Conservation (phyloP, 1,139 yeast genomes). For the Geotrichum siamense region DNA sequence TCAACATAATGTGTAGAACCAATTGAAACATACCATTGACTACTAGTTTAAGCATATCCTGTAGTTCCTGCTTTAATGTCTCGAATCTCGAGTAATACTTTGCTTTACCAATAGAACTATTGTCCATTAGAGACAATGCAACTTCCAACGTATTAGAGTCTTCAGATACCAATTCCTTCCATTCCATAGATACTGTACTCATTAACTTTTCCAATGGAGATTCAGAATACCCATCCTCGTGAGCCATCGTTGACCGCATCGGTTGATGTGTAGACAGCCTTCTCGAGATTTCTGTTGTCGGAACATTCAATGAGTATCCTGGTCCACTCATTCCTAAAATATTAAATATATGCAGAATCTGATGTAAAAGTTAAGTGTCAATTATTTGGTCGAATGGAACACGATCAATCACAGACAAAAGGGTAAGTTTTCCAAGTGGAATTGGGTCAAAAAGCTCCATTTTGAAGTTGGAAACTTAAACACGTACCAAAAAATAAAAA, state of each 20-base stretch:
- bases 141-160: constrained; percentile 73
- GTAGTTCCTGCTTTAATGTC: constrained; percentile 50
- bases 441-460: too few relatives aligned
- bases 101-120: constrained; percentile 82
- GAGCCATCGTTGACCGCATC: background rate
- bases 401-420: too few relatives aligned
- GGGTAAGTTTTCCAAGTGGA: too few relatives aligned
- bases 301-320: constrained; percentile 10
- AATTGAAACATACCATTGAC: constrained; percentile 45
- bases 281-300: constrained; percentile 13
- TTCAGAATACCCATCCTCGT: constrained; percentile 5
- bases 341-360: too few relatives aligned
- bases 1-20: background rate
- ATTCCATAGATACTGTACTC: constrained; percentile 20
- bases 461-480: too few relatives aligned
- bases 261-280: constrained; percentile 14
- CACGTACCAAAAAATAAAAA: too few relatives aligned
- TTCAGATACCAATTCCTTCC: constrained; percentile 37
- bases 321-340: constrained; percentile 15
- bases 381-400: too few relatives aligned
- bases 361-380: too few relatives aligned
- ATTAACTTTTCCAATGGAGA: constrained; percentile 14
- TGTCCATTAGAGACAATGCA: constrained; percentile 74
- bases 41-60: constrained; percentile 51
- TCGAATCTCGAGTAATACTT: constrained; percentile 55